Percentiles rank a stretch among this genome's conserved stretches.
phyloP scores from a whole-genome alignment of 2,329 filamentous ascomycete genomes.

The Domatiomyces globalis region DNA sequence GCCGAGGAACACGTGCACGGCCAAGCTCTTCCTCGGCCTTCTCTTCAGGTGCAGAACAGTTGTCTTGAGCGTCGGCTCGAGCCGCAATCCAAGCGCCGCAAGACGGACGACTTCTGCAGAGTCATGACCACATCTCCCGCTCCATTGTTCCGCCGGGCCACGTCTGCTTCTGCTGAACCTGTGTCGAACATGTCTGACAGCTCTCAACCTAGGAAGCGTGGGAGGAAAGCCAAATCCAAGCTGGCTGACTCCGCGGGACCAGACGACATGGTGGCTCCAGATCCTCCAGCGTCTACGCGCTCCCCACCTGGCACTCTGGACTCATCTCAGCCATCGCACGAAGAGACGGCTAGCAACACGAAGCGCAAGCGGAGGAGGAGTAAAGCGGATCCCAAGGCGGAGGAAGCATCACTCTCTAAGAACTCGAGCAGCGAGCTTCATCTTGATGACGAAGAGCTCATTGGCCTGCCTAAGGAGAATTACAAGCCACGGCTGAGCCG shows the following conservation, averaged over 20 bases:
- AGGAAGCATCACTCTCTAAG: conserved; percentile 4
- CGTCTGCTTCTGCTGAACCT: not conserved
- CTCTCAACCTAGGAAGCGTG: conserved; percentile 11
- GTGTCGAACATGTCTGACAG: conserved; percentile 1
- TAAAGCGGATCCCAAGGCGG: conserved; percentile 4
- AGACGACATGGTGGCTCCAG: conserved; percentile 5
- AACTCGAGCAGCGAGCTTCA: conserved; percentile 12
- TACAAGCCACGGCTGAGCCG: conserved; percentile 18
- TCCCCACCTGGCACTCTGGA: conserved; percentile 12
- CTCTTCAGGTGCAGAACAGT: not conserved
- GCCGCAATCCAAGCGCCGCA: not conserved
- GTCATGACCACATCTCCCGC: not conserved
- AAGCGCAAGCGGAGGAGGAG: conserved; percentile 7
- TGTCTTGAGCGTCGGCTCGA: not conserved
- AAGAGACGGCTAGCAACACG: conserved; percentile 1
- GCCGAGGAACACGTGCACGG: not conserved
- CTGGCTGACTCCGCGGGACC: conserved; percentile 5
- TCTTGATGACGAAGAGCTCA: conserved; percentile 15
- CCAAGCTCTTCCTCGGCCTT: not conserved
- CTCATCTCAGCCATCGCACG: conserved; percentile 1
- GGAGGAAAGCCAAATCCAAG: conserved; percentile 12
- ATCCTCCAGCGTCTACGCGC: conserved; percentile 1
- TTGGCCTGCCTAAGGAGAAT: conserved; percentile 17
- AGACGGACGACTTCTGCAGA: not conserved
- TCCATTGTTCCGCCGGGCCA: not conserved